These are phyloP conservation scores for Globisporangium cylindrosporum DNA, from an alignment of 352 stramenopile genomes.

Conservation along the genomic window DNA sequence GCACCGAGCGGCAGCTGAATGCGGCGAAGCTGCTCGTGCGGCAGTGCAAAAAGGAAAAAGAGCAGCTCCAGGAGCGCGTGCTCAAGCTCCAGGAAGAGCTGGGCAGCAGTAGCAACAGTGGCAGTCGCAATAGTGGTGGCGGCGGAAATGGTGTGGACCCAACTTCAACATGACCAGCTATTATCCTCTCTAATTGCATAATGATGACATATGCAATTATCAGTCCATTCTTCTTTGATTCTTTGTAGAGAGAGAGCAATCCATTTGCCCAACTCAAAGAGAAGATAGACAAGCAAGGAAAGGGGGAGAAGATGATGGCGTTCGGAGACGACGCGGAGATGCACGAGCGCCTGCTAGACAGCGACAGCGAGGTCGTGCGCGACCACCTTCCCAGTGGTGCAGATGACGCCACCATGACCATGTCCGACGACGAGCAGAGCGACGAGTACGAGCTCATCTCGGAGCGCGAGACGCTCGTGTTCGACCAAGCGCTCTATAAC, in stretches of 20 bases:
- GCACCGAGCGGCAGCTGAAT: conserved; percentile 57
- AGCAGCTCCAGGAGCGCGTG: conserved; percentile 44
- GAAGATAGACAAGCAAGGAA: not conserved
- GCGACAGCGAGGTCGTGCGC: conserved; percentile 7
- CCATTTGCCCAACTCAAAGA: conserved; percentile 3
- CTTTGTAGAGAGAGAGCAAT: not conserved
- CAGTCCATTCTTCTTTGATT: not conserved
- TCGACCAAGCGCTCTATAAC: conserved; percentile 55
- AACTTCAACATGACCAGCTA: conserved; percentile 5
- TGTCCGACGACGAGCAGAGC: conserved; percentile 23
- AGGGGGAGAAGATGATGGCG: conserved; percentile 24
- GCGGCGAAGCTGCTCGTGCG: conserved; percentile 62
- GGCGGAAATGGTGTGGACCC: not conserved
- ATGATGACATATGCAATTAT: not conserved
- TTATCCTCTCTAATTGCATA: not conserved
- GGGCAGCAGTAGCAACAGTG: not conserved
- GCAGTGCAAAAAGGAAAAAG: conserved; percentile 74
- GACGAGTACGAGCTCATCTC: conserved; percentile 73
- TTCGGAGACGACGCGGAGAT: conserved; percentile 26
- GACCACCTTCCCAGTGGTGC: conserved; percentile 3
- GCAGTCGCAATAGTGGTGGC: not conserved
- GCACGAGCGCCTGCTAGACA: conserved; percentile 24
- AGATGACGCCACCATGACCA: conserved; percentile 12
- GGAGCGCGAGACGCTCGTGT: conserved; percentile 76
- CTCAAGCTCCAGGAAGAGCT: conserved; percentile 33